Conservation (phyloP, 441 rosid species). For the Gossypium aridum region DNA sequence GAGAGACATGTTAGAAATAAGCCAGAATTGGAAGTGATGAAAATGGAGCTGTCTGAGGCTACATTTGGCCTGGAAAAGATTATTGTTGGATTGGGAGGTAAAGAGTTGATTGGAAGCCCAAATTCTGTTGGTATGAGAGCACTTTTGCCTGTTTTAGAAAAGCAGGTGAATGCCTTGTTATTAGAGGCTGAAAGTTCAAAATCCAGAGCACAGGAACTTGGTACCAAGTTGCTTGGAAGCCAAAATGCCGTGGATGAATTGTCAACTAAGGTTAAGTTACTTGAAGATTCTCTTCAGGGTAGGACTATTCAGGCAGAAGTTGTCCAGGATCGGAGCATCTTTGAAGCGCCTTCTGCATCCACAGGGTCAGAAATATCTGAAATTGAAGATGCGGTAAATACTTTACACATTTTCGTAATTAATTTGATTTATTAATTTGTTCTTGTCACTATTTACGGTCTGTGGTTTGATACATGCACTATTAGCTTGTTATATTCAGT, state of each 20-base stretch:
- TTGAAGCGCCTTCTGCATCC: constrained; percentile 55
- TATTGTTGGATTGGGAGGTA: constrained; percentile 39
- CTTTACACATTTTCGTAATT: not conserved
- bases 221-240: constrained; percentile 54
- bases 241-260: constrained; percentile 63
- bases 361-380: constrained; percentile 81
- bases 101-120: constrained; percentile 34
- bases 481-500: not conserved
- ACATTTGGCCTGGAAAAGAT: constrained; percentile 54
- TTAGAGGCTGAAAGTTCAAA: constrained; percentile 60
- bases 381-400: constrained; percentile 68
- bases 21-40: constrained; percentile 41
- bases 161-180: constrained; percentile 39
- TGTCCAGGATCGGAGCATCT: constrained; percentile 66
- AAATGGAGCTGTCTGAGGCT: constrained; percentile 45
- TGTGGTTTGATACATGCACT: not conserved
- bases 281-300: constrained; percentile 56
- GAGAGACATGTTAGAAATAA: constrained; percentile 24
- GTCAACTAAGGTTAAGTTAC: constrained; percentile 47
- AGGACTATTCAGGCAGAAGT: constrained; percentile 49
- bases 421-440: not conserved
- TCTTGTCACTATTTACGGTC: not conserved
- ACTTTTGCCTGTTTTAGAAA: constrained; percentile 52
- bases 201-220: constrained; percentile 55
- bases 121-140: constrained; percentile 29